phyloP scores from a whole-genome alignment of 768 basidiomycete species.

The Boletus rex-veris region DNA sequence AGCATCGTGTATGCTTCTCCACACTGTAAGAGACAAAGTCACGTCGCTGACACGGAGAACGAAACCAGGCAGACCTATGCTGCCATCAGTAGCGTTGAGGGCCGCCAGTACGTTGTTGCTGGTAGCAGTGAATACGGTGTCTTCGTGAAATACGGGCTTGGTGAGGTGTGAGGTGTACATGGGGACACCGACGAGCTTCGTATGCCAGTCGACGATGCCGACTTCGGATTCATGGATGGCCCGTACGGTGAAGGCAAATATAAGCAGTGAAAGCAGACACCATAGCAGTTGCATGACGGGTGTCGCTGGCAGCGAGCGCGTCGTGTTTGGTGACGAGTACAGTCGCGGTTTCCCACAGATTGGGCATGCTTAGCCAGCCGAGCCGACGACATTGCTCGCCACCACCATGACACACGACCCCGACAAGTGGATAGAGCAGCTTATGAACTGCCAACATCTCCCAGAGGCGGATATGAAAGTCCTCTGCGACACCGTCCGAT shows the following conservation, averaged over 20 bases:
- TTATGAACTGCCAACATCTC: slow-evolving; percentile 83
- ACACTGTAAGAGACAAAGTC: slow-evolving; percentile 43
- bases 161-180: slow-evolving; percentile 46
- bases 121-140: slow-evolving; percentile 63
- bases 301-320: background rate
- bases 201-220: slow-evolving; percentile 88
- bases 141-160: slow-evolving; percentile 60
- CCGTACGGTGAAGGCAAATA: slow-evolving; percentile 26
- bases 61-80: slow-evolving; percentile 49
- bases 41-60: slow-evolving; percentile 1
- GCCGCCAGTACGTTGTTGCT: slow-evolving; percentile 76
- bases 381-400: background rate
- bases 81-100: slow-evolving; percentile 62
- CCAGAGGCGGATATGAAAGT: slow-evolving; percentile 90
- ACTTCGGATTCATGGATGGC: slow-evolving; percentile 73
- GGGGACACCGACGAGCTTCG: slow-evolving; percentile 69
- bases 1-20: slow-evolving; percentile 76
- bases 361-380: background rate
- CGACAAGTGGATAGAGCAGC: slow-evolving; percentile 85
- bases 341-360: background rate
- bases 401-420: slow-evolving; percentile 42
- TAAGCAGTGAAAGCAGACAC: slow-evolving; percentile 15
- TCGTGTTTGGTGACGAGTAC: background rate
- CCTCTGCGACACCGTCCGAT: slow-evolving; percentile 85
- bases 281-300: slow-evolving; percentile 16